Evolutionary conservation across 768 basidiomycete genomes (phyloP).

Genomic region (Suillus hirtellus): DNA sequence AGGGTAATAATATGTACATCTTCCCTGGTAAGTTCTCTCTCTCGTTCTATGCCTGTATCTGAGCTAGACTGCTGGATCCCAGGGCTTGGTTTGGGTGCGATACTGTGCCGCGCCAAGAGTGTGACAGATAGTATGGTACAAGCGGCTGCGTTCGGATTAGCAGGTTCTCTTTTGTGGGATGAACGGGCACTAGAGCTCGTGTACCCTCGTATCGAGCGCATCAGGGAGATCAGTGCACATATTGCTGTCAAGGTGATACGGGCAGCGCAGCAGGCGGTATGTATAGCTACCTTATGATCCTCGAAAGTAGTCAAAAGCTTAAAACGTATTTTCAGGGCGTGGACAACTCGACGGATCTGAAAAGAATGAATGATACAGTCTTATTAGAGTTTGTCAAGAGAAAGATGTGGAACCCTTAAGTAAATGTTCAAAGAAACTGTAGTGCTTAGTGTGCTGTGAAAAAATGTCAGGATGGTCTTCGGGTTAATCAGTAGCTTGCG

Average conservation of each 20-base stretch:
- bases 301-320: constrained; percentile 16
- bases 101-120: constrained; percentile 62
- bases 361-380: constrained; percentile 54
- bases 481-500: neutral
- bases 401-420: constrained; percentile 77
- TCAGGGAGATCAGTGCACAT: constrained; percentile 79
- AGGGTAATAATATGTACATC: constrained; percentile 95
- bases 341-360: constrained; percentile 54
- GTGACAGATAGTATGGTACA: constrained; percentile 92
- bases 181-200: constrained; percentile 68
- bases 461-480: neutral
- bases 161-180: constrained; percentile 66
- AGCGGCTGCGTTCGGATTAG: constrained; percentile 79
- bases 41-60: neutral
- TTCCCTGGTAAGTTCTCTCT: constrained; percentile 52
- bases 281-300: constrained; percentile 26
- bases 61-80: constrained; percentile 8
- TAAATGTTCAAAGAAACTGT: neutral
- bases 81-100: constrained; percentile 78
- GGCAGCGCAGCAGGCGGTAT: constrained; percentile 73
- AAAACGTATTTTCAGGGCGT: constrained; percentile 42
- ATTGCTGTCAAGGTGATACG: constrained; percentile 79
- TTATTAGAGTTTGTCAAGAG: constrained; percentile 52
- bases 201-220: constrained; percentile 82
- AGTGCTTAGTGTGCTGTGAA: neutral